Percentiles rank a stretch among this genome's conserved stretches.
These are phyloP conservation scores for Nannizziopsis barbatae DNA, from an alignment of 2,329 filamentous ascomycete genomes.

Conservation along the genomic window DNA sequence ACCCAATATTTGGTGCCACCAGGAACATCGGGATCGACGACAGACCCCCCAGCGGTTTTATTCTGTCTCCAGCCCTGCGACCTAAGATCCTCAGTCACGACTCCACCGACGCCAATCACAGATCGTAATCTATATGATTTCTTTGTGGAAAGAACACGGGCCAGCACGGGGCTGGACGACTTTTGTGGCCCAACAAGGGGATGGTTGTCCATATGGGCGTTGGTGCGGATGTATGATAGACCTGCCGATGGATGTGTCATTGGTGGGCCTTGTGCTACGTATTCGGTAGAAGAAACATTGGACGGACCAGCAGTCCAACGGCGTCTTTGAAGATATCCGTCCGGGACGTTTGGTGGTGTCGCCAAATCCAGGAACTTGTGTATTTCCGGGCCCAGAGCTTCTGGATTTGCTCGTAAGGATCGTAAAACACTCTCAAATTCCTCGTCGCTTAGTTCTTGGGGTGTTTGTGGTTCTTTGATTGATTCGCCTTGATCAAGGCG, in stretches of 20 bases:
- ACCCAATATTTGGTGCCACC: constrained; percentile 46
- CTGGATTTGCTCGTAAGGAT: constrained; percentile 32
- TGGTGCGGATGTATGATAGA: constrained; percentile 49
- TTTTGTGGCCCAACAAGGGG: constrained; percentile 50
- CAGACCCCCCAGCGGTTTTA: constrained; percentile 33
- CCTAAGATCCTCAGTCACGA: constrained; percentile 31
- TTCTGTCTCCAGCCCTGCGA: constrained; percentile 26
- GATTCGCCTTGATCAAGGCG: constrained; percentile 34
- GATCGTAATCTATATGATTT: constrained; percentile 15
- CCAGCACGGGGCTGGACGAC: constrained; percentile 42
- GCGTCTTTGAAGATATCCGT: constrained; percentile 24
- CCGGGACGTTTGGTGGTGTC: constrained; percentile 32
- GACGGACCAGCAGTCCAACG: constrained; percentile 29
- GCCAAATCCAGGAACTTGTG: constrained; percentile 47
- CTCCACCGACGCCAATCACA: constrained; percentile 33
- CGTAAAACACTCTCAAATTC: constrained; percentile 39
- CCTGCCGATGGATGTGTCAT: constrained; percentile 56
- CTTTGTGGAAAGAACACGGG: constrained; percentile 46
- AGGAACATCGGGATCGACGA: constrained; percentile 34
- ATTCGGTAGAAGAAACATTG: constrained; percentile 32
- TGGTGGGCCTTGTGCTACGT: constrained; percentile 41
- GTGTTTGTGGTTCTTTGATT: constrained; percentile 20
- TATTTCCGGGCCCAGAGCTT: constrained; percentile 43
- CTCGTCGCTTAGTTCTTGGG: constrained; percentile 31
- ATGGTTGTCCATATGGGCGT: constrained; percentile 47